Evolutionary conservation across 2,329 filamentous ascomycete genomes (phyloP), one percentile per base, ranked within the genome.

Genomic region (Apiospora pterosperma): DNA sequence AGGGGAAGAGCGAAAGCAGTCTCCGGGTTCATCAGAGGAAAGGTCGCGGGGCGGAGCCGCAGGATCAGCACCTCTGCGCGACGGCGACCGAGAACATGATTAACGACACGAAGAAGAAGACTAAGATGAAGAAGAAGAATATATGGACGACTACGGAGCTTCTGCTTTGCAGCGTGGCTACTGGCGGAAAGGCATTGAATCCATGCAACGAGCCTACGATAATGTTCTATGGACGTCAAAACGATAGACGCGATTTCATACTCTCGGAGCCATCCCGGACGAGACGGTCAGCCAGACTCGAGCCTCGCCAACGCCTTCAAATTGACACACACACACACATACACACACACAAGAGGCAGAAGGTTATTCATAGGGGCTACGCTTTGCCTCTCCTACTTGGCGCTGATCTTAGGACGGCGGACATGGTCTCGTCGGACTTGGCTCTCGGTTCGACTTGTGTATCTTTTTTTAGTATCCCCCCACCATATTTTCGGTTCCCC

Each of bases 51-150:
- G 36, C 38, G 62, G 61, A 55, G 62, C 28, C 44, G 41, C 62
- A n/a, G 64, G 58, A 36, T 55, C 59, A 34, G 59, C 42, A 41
- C 38, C 60, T 14, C 19, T 36, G 19, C 65, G 59, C 36, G 63
- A 64, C 52, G 48, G 65, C 64, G 62, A 66, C 31, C 58, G 58
- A 60, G 58, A 60, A 60, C 38, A 66, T 34, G 64, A 66, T 41
- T 66, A 39, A 62, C 28, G 36, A 34, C 19, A 12, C 28, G 12
- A 36, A 48, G 36, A 60, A 63, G 14, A n/a, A n/a, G n/a, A n/a
- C n/a, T n/a, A n/a, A n/a, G n/a, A n/a, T n/a, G n/a, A 8, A 31
- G 16, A 61, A 36, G 41, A 36, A 36, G 36, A 31, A 31, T 12
- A 25, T 21, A 8, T 52, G 25, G 44, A 34, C 48, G 48, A 34